phyloP scores from a whole-genome alignment of 306 rosid species.

The Pyrus communis region DNA sequence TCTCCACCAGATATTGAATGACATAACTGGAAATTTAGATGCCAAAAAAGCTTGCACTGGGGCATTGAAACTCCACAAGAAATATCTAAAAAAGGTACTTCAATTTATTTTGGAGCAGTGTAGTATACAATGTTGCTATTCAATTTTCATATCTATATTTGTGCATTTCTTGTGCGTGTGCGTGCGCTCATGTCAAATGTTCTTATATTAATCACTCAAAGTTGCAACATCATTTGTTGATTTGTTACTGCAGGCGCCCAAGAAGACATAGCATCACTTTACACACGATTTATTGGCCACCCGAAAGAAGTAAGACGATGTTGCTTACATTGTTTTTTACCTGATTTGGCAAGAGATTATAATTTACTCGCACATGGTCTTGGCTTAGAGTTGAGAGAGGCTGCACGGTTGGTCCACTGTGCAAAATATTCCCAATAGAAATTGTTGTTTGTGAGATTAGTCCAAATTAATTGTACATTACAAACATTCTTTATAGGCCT shows the following conservation, averaged over 20 bases:
- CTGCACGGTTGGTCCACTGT: constrained; percentile 16
- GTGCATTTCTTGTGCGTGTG: neutral
- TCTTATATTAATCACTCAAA: neutral
- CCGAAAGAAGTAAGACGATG: constrained; percentile 16
- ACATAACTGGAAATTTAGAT: constrained; percentile 82
- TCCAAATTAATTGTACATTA: constrained; percentile 19
- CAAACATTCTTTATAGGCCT: constrained; percentile 15
- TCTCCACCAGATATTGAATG: constrained; percentile 74
- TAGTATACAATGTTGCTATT: neutral
- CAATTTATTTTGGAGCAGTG: neutral
- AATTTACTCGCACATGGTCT: constrained; percentile 13
- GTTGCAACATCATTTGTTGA: neutral
- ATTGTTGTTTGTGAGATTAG: constrained; percentile 25
- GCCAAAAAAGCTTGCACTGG: constrained; percentile 95
- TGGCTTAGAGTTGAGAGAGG: constrained; percentile 11
- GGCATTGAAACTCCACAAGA: constrained; percentile 95
- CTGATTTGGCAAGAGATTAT: constrained; percentile 11
- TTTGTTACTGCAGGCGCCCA: constrained; percentile 52
- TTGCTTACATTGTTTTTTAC: constrained; percentile 1
- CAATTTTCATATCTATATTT: neutral
- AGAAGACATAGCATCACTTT: constrained; percentile 38
- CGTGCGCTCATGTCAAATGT: neutral
- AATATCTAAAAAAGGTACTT: constrained; percentile 78
- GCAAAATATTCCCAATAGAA: constrained; percentile 10
- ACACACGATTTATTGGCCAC: constrained; percentile 9